Evolutionary conservation across 2,329 filamentous ascomycete species (phyloP).

Genomic region (Pyrenochaeta sp.): DNA sequence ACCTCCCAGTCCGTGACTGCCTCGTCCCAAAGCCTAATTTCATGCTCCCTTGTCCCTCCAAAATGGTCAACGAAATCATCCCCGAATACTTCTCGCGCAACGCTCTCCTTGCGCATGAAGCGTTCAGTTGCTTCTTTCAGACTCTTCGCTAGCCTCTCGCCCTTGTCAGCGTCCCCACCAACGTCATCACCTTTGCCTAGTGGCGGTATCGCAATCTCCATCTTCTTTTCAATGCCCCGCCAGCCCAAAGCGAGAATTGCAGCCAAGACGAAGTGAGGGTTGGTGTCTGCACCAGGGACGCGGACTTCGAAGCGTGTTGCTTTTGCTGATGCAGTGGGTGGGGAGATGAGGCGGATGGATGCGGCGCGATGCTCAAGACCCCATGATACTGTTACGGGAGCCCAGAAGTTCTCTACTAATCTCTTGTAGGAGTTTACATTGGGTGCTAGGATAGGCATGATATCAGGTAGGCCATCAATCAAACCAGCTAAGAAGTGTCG

Average conservation of each 20-base stretch:
- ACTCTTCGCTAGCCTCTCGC: constrained; percentile 81
- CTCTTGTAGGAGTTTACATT: constrained; percentile 99
- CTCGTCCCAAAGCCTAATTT: constrained; percentile 90
- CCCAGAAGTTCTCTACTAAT: constrained; percentile 99
- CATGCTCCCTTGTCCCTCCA: constrained; percentile 90
- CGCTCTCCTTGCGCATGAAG: constrained; percentile 79
- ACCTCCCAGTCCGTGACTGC: constrained; percentile 95
- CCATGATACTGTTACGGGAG: constrained; percentile 97
- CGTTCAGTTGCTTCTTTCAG: constrained; percentile 82
- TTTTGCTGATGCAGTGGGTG: constrained; percentile 82
- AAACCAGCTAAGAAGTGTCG: constrained; percentile 93
- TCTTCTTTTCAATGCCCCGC: constrained; percentile 90
- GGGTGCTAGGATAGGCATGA: constrained; percentile 94
- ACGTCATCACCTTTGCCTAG: constrained; percentile 86
- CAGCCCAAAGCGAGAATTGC: constrained; percentile 89
- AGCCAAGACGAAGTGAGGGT: constrained; percentile 85
- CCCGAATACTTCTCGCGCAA: constrained; percentile 93
- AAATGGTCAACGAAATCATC: constrained; percentile 97
- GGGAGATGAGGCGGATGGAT: constrained; percentile 87
- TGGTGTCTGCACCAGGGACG: constrained; percentile 92
- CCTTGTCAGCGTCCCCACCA: constrained; percentile 74
- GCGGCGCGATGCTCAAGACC: constrained; percentile 94
- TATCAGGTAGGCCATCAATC: constrained; percentile 85
- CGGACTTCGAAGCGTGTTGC: constrained; percentile 93
- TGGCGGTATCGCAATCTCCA: constrained; percentile 82